Base-by-base conservation (phyloP, 2,329 filamentous ascomycete species). In the Cytospora mali region DNA sequence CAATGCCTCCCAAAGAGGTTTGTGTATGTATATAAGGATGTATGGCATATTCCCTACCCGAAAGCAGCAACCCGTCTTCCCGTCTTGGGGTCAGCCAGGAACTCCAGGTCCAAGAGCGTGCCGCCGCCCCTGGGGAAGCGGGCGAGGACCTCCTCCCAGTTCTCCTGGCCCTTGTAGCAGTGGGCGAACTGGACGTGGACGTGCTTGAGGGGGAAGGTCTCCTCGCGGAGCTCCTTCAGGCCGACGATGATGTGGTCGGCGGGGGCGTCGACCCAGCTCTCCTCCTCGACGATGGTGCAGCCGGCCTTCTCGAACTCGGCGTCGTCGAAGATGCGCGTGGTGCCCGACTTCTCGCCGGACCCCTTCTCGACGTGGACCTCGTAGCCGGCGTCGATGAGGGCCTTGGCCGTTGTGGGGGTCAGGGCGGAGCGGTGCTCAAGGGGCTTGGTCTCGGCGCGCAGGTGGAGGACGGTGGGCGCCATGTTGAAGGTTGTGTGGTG, bases 81-180 rank as follows among this genome's bases (percentile, higher is more conserved):
- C 31, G 79, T 82, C 67, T 88, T 84, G 29, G 63, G 63, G 68
- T 96, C 89, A 46, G 86, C 84, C 42, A 97, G 81, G 74, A 97
- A 97, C 74, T 97, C 93, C 42, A 97, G 84, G 71, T 97, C 93
- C 64, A 93, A 85, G 16, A 97, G 85, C 0, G 85, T 88, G 68
- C 92, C 91, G 60, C 87, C 86, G 62, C 91, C 92, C 27, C 86
- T 84, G 29, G 90, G 84, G 75, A 93, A 97, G 61, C 93, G 84
- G 62, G 87, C 82, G n/a, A 97, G 85, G 6, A 92, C 90, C 49
- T 85, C 83, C 62, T 91, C 86, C 91, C 92, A 97, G 29, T 89
- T 89, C 29, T 79, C 85, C 77, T 95, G 92, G 68, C 84, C 78
- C 82, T 93, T 92, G 79, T 88, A 92, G 77, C 87, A 89, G 74